phyloP scores from a whole-genome alignment of 768 basidiomycete genomes.

The Pleurotus sapidus region DNA sequence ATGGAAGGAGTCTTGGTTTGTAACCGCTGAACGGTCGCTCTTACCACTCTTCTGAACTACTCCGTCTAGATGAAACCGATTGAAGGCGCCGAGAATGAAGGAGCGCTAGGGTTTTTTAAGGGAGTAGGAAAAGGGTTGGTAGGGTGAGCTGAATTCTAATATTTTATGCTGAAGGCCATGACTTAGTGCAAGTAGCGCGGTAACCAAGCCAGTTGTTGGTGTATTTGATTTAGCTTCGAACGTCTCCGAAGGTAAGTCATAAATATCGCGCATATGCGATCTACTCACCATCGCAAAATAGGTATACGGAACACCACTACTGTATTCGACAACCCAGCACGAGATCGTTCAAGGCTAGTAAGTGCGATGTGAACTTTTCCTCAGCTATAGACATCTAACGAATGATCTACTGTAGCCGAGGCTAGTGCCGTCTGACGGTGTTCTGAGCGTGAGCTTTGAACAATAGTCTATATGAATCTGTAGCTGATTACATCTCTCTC shows the following conservation, averaged over 20 bases:
- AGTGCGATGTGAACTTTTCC: constrained; percentile 20
- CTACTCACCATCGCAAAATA: constrained; percentile 20
- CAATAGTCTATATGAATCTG: too few relatives aligned
- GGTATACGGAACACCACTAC: constrained; percentile 98
- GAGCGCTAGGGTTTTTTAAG: constrained; percentile 96
- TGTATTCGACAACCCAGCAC: constrained; percentile 89
- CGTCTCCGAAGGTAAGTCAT: constrained; percentile 74
- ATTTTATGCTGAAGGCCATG: too few relatives aligned
- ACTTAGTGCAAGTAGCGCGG: constrained; percentile 48
- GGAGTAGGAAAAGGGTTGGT: constrained; percentile 96
- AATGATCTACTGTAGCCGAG: constrained; percentile 55
- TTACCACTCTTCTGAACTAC: background rate
- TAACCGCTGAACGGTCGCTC: background rate
- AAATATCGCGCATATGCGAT: background rate
- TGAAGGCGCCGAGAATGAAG: constrained; percentile 93
- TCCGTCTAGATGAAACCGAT: constrained; percentile 83
- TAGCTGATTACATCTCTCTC: background rate
- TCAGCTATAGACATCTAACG: constrained; percentile 3
- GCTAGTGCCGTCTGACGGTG: constrained; percentile 82
- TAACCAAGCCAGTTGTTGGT: constrained; percentile 96
- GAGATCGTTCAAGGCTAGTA: constrained; percentile 83
- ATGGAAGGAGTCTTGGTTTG: constrained; percentile 90
- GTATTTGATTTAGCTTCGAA: constrained; percentile 96
- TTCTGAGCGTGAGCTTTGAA: constrained; percentile 65
- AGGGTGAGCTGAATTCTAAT: constrained; percentile 54